Base-by-base conservation (phyloP, 2,329 filamentous ascomycete species). In the Mollisiaceae sp. region DNA sequence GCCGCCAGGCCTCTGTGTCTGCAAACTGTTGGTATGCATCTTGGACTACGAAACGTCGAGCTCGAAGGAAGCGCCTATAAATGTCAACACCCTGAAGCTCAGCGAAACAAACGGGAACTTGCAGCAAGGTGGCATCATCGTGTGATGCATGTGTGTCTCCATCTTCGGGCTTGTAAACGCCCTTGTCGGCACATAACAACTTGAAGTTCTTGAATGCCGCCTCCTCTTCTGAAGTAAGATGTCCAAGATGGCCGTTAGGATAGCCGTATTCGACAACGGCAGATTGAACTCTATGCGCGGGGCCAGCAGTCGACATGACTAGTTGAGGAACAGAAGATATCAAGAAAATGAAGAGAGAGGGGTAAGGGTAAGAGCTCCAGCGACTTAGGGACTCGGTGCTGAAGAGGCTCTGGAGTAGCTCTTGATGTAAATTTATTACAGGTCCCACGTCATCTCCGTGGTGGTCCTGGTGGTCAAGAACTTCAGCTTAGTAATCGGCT, bases 1-100 rank as follows among this genome's bases (percentile, higher is more conserved):
- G 86, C 67, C 94, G 88, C 92, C 94, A 97, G 65, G 91, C 87
- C 78, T 97, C 93, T 0, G 93, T 97, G 62, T 93, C 91, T 74
- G 89, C 89, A 80, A 97, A 97, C 79, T 97, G 94, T 65, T 81
- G 84, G 76, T 89, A 89, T 14, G 94, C 94, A 71, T 94, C 93
- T 70, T 88, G 80, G 11, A 92, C 85, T 35, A 90, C 81, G 82
- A 94, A 97, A 78, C 89, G 91, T 64, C 94, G 88, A 39, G 94
- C 94, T 73, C 94, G 91, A 59, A 97, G 83, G 78, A 91, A 97
- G 66, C 94, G 92, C 68, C 92, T 95, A 43, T 20, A 47, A 12
- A 14, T 27, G 54, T 70, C 27, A 69, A 60, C 20, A 47, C 6
- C 27, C 27, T 14, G 14, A 8, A 20, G 14, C 36, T 20, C 32